phyloP scores from a whole-genome alignment of 2,329 filamentous ascomycete species.

The Fusarium miscanthi region DNA sequence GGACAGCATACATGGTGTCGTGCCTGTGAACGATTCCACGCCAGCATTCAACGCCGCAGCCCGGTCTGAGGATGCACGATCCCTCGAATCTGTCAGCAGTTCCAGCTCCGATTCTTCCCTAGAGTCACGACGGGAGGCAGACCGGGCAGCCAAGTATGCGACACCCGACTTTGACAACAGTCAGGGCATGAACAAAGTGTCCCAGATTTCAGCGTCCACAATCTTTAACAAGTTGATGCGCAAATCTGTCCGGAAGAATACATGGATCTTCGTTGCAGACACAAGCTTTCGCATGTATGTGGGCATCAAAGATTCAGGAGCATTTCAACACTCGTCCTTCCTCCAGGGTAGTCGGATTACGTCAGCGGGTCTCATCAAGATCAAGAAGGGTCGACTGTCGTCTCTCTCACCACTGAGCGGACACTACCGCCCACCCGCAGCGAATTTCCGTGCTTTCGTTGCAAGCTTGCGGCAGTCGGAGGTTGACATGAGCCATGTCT shows the following conservation, averaged over 20 bases:
- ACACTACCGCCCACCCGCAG: constrained; percentile 85
- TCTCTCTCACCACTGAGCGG: constrained; percentile 78
- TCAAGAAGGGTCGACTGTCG: constrained; percentile 82
- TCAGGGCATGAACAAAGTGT: constrained; percentile 64
- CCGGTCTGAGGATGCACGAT: constrained; percentile 11
- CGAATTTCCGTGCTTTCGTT: constrained; percentile 86
- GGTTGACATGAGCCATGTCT: constrained; percentile 82
- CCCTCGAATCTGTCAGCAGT: constrained; percentile 37
- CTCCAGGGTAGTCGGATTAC: constrained; percentile 84
- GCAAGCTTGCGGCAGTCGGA: constrained; percentile 76
- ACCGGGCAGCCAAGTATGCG: constrained; percentile 72
- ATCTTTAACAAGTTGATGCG: constrained; percentile 83
- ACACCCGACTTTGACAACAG: constrained; percentile 71
- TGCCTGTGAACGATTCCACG: constrained; percentile 69
- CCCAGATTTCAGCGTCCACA: constrained; percentile 75
- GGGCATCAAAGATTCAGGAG: constrained; percentile 87
- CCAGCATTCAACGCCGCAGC: constrained; percentile 59
- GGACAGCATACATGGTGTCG: constrained; percentile 82
- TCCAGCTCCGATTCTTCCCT: constrained; percentile 52
- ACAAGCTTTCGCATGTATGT: constrained; percentile 87
- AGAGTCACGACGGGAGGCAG: constrained; percentile 65
- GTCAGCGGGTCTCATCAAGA: constrained; percentile 85
- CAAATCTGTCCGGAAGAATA: constrained; percentile 84
- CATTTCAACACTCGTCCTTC: constrained; percentile 93
- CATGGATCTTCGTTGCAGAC: constrained; percentile 94